Percentiles rank a stretch among this genome's conserved stretches.
Evolutionary conservation across 495 filamentous ascomycete genomes (phyloP).

Genomic region (Penicillium diatomitis): DNA sequence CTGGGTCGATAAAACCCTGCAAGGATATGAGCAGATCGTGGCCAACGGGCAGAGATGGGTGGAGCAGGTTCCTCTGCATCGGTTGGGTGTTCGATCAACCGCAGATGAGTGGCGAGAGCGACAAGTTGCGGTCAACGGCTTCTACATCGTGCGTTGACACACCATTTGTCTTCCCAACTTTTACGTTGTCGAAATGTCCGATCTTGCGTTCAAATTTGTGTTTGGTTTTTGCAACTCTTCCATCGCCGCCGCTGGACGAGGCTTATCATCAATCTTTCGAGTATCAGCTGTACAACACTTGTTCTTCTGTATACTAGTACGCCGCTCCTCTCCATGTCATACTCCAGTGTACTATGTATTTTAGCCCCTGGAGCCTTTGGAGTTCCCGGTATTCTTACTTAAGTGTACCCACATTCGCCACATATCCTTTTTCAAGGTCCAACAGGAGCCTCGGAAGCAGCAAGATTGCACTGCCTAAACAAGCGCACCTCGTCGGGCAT

Average conservation of each 20-base stretch:
- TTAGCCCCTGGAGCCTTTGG: neutral
- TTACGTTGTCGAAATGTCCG: too few species aligned
- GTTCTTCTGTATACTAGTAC: too few species aligned
- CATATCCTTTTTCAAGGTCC: slow-evolving; percentile 7
- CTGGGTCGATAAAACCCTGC: slow-evolving; percentile 22
- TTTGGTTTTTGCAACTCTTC: too few species aligned
- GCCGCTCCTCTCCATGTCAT: neutral
- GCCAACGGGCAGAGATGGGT: slow-evolving; percentile 39
- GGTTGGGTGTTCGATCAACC: slow-evolving; percentile 44
- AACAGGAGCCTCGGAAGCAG: slow-evolving; percentile 30
- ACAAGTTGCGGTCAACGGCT: slow-evolving; percentile 27
- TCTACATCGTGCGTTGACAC: slow-evolving; percentile 28
- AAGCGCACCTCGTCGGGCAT: slow-evolving; percentile 58
- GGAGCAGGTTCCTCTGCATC: slow-evolving; percentile 45
- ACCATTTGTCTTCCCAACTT: too few species aligned
- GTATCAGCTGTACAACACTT: too few species aligned
- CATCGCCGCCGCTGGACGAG: too few species aligned
- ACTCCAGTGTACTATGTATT: neutral
- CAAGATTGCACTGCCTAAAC: slow-evolving; percentile 70
- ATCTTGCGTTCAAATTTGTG: too few species aligned
- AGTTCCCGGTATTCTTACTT: too few species aligned
- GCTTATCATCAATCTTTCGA: too few species aligned
- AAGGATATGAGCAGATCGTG: slow-evolving; percentile 30
- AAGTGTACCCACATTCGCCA: neutral
- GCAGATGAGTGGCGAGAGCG: slow-evolving; percentile 40